Evolutionary conservation across 1,139 yeast genomes (phyloP), one percentile per base, ranked within the genome.

Genomic region (Zygosaccharomyces pseudobailii): DNA sequence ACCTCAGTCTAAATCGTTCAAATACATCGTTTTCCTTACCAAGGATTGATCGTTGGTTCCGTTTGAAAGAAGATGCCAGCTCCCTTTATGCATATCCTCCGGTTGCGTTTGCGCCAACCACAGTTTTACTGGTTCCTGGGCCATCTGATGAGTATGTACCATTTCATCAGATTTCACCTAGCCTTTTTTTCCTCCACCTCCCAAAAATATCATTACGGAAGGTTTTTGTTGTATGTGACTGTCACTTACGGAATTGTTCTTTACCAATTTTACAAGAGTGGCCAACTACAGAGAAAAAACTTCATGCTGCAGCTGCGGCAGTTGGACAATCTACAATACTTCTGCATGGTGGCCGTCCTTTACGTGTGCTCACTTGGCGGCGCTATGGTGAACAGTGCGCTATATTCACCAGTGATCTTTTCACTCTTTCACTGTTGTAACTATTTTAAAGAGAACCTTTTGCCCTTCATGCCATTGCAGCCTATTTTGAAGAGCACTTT

Each of bases 351-450:
- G 32, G 36, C 50, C 9, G 40, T 52, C 9, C 49, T 61, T 22
- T 50, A 50, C 35, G 7, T 52, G 10, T 45, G 60, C 22, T 52
- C 58, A n/a, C 42, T 40, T 10, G 45, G 49, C 10, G 53, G 52
- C 6, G 50, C 56, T 8, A 52, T 57, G 19, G 57, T 72, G 20
- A 58, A 67, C 7, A 74, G 74, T n/a, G 64, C 72, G 7, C 66
- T 78, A 39, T 76, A 76, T 57, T 75, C 84, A 25, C 80, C 78
- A 51, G 69, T 72, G 3, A 75, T 80, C n/a, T 81, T 74, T 62
- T 77, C 84, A 0, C 52, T 76, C 3, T 81, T 81, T 69, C 86
- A 81, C 64, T 66, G 75, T 22, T 63, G 79, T 51, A 71, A 73
- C 33, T 81, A 80, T 63, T 72, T 78, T 47, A 70, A 67, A 47